These are phyloP conservation scores for Tricholoma furcatifolium DNA, from an alignment of 768 basidiomycete species.

Conservation along the genomic window DNA sequence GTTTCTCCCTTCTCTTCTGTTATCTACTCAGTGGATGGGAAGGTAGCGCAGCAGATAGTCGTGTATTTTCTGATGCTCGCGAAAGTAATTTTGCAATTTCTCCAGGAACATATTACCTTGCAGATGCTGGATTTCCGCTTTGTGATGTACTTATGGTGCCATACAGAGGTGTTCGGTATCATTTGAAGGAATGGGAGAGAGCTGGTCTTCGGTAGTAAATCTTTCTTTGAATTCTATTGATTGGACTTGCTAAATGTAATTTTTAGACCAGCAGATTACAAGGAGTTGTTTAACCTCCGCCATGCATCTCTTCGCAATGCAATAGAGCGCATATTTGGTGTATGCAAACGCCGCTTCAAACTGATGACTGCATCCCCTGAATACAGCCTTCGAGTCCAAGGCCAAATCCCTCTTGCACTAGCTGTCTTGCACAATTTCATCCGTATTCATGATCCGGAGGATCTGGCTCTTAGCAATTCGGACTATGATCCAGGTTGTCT, in stretches of 20 bases:
- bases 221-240: slow-evolving; percentile 13
- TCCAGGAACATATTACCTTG: slow-evolving; percentile 31
- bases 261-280: slow-evolving; percentile 28
- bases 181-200: slow-evolving; percentile 21
- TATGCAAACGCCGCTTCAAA: slow-evolving; percentile 19
- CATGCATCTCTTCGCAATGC: slow-evolving; percentile 38
- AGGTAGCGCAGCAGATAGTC: slow-evolving; percentile 34
- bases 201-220: slow-evolving; percentile 6
- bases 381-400: slow-evolving; percentile 18
- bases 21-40: slow-evolving; percentile 42
- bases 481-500: too few species aligned
- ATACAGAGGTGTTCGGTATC: slow-evolving; percentile 35
- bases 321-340: slow-evolving; percentile 31
- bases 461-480: not conserved
- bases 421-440: slow-evolving; percentile 29
- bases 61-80: slow-evolving; percentile 28
- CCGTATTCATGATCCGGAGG: slow-evolving; percentile 19
- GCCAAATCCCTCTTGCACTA: slow-evolving; percentile 20
- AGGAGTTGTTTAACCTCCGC: slow-evolving; percentile 42
- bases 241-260: too few species aligned
- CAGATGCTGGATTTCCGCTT: slow-evolving; percentile 34
- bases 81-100: slow-evolving; percentile 27
- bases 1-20: slow-evolving; percentile 31
- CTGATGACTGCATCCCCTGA: slow-evolving; percentile 16
- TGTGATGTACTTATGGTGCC: slow-evolving; percentile 36